These are phyloP conservation scores for Leccinum longicurvipes DNA, from an alignment of 768 basidiomycete genomes.

Conservation along the genomic window DNA sequence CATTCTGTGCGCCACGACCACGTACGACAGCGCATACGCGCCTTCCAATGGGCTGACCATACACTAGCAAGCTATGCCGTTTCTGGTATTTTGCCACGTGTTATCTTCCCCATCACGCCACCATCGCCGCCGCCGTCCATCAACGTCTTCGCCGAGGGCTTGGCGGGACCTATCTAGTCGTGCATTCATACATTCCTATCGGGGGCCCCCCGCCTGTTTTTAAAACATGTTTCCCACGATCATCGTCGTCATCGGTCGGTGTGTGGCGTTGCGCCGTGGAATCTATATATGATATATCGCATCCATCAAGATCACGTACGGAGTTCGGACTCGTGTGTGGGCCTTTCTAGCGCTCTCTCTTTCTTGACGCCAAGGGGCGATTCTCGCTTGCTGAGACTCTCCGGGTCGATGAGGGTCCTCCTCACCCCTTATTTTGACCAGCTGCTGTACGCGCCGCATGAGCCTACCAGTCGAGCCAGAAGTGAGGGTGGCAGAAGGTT, in stretches of 20 bases:
- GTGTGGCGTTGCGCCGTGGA: not conserved
- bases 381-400: not conserved
- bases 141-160: too few relatives aligned
- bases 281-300: not conserved
- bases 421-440: not conserved
- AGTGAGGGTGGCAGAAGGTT: not conserved
- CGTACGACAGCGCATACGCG: too few relatives aligned
- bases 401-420: not conserved
- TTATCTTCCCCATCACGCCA: not conserved
- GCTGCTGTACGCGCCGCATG: not conserved
- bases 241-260: not conserved
- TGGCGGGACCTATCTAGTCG: not conserved
- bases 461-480: not conserved
- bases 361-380: not conserved
- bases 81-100: not conserved
- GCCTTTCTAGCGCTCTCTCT: not conserved
- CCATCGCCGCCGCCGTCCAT: not conserved
- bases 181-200: not conserved
- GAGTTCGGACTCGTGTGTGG: not conserved
- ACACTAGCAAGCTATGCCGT: not conserved
- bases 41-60: too few relatives aligned
- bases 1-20: not conserved
- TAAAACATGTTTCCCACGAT: not conserved
- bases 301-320: not conserved
- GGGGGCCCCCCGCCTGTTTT: not conserved